Evolutionary conservation across 768 basidiomycete genomes (phyloP).

Genomic region (Trametes gibbosa): DNA sequence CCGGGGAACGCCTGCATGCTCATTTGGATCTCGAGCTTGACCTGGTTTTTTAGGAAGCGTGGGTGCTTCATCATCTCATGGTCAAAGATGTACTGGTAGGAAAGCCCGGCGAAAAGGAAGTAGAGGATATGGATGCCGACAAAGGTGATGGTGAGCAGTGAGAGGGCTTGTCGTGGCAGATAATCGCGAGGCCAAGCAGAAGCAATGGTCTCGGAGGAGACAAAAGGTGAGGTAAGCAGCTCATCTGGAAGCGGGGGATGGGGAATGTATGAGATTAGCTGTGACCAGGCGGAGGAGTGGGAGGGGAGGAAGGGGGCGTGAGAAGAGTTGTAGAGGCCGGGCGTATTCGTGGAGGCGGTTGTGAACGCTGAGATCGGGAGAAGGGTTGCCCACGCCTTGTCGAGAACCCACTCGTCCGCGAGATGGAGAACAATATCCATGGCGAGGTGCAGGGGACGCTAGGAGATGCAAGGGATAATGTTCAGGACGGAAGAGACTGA

Average conservation of each 20-base stretch:
- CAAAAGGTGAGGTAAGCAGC: conserved; percentile 27
- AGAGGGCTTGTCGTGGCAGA: conserved; percentile 72
- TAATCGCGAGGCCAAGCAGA: conserved; percentile 89
- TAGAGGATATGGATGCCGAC: conserved; percentile 85
- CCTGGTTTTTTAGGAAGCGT: conserved; percentile 87
- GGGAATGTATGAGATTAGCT: conserved; percentile 53
- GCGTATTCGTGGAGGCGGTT: conserved; percentile 16
- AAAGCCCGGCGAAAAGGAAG: conserved; percentile 82
- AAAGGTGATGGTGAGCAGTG: conserved; percentile 68
- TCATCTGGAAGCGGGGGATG: conserved; percentile 49
- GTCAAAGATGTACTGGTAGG: conserved; percentile 88
- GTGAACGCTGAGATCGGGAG: conserved; percentile 50
- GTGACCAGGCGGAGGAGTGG: conserved; percentile 47
- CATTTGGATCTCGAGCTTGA: conserved; percentile 70
- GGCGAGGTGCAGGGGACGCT: not conserved
- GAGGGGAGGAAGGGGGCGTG: conserved; percentile 37
- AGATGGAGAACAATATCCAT: conserved; percentile 87
- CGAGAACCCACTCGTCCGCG: conserved; percentile 71
- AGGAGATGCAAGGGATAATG: not conserved
- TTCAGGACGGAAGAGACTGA: not conserved
- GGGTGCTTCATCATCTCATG: conserved; percentile 95
- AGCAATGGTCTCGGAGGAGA: conserved; percentile 32
- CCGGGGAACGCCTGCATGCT: conserved; percentile 77
- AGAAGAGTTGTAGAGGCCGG: conserved; percentile 30
- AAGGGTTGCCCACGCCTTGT: conserved; percentile 73